phyloP scores from a whole-genome alignment of 306 rosid species.

The Citrullus amarus region DNA sequence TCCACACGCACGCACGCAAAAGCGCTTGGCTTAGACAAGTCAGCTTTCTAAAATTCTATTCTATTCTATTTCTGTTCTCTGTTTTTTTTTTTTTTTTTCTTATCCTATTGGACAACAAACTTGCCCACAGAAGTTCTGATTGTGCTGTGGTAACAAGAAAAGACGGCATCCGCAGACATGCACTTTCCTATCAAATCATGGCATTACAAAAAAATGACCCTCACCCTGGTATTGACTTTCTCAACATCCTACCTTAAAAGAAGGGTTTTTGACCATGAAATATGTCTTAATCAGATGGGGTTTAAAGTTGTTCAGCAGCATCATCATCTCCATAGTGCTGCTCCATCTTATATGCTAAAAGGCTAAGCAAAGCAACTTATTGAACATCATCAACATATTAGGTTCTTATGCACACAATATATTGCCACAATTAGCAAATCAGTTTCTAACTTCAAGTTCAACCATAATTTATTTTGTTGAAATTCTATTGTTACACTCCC shows the following conservation, averaged over 20 bases:
- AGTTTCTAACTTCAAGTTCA: background rate
- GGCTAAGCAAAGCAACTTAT: constrained; percentile 1
- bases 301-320: background rate
- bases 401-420: constrained; percentile 1
- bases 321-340: background rate
- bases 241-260: background rate
- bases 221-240: background rate
- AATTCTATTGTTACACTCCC: constrained; percentile 9
- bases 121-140: background rate
- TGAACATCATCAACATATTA: constrained; percentile 3
- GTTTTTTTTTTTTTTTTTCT: too few relatives aligned
- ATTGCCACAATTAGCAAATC: background rate
- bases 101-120: background rate
- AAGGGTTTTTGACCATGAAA: background rate
- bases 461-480: constrained; percentile 4
- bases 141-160: background rate
- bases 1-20: background rate
- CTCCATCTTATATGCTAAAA: background rate
- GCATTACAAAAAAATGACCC: background rate
- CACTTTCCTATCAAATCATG: constrained; percentile 9
- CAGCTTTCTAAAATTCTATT: background rate
- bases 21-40: background rate
- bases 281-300: background rate
- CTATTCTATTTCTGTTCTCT: background rate
- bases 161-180: background rate